phyloP scores from a whole-genome alignment of 1,284 basidiomycete genomes.

The Sporisorium graminicola region DNA sequence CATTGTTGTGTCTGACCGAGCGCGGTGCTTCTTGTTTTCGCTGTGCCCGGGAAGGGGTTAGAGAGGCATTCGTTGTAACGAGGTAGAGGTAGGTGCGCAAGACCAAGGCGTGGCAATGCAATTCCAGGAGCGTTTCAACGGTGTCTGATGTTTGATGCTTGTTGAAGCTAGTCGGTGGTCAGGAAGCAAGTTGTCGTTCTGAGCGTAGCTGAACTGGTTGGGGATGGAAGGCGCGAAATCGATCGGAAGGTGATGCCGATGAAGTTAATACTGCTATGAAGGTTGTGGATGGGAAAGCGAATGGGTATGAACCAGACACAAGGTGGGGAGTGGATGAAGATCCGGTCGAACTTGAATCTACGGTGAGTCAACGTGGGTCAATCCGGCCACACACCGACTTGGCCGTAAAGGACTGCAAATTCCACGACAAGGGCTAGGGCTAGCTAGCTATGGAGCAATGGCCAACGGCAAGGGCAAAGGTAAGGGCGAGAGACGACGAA shows the following conservation, averaged over 20 bases:
- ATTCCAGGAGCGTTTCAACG: too few species aligned
- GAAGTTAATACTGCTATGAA: not conserved
- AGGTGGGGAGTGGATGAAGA: not conserved
- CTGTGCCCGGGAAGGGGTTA: not conserved
- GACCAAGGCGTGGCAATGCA: not conserved
- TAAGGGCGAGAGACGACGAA: not conserved
- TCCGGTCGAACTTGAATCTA: not conserved
- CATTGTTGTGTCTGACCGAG: slow-evolving; percentile 1
- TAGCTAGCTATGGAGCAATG: too few species aligned
- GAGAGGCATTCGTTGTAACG: not conserved
- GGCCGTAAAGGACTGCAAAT: too few species aligned
- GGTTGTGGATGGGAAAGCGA: not conserved
- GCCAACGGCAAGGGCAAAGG: not conserved
- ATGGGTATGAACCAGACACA: not conserved
- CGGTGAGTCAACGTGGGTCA: not conserved
- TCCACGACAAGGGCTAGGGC: not conserved
- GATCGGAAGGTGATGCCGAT: not conserved
- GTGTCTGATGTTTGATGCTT: not conserved
- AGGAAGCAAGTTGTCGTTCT: not conserved
- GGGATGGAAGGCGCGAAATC: not conserved
- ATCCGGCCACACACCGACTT: not conserved
- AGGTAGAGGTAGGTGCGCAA: not conserved
- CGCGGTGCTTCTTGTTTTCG: not conserved
- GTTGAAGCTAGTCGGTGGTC: too few species aligned
- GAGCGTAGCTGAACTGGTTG: not conserved